A percentile compares a stretch with the other conserved stretches of the same genome.
These are phyloP conservation scores for Capniomyces stellatus DNA, from an alignment of 371 early-diverging fungal genomes.

Conservation along the genomic window DNA sequence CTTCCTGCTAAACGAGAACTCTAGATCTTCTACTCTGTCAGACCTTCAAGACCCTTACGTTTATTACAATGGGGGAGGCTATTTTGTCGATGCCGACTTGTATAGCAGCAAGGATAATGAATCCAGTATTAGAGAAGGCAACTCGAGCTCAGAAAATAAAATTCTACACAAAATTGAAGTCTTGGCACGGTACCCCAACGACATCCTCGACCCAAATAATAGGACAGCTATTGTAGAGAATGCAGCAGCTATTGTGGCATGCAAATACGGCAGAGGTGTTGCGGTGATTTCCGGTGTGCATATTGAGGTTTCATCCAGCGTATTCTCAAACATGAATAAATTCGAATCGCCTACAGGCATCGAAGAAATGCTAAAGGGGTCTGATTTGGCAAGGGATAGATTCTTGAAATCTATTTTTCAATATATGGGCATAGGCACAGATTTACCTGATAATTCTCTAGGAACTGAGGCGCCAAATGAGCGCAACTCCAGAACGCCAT, in stretches of 20 bases:
- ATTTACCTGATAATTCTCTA: background rate
- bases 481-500: background rate
- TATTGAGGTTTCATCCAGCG: slow-evolving; percentile 39
- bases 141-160: no score
- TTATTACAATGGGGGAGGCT: slow-evolving; percentile 70
- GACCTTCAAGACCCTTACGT: slow-evolving; percentile 13
- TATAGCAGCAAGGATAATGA: background rate
- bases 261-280: slow-evolving; percentile 37
- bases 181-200: slow-evolving; percentile 37
- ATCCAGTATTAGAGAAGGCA: background rate
- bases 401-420: background rate
- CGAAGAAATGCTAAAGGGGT: background rate
- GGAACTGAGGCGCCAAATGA: background rate
- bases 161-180: slow-evolving; percentile 27
- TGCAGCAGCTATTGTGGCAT: slow-evolving; percentile 24
- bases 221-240: slow-evolving; percentile 1
- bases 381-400: background rate
- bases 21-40: slow-evolving; percentile 3
- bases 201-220: slow-evolving; percentile 16
- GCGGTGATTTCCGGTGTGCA: slow-evolving; percentile 53
- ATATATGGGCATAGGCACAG: background rate
- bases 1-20: slow-evolving; percentile 3
- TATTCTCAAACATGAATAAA: background rate
- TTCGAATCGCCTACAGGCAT: background rate
- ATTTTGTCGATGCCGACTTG: slow-evolving; percentile 32